Evolutionary conservation across 2,329 filamentous ascomycete species (phyloP).

Genomic region (Teratosphaeria viscida): DNA sequence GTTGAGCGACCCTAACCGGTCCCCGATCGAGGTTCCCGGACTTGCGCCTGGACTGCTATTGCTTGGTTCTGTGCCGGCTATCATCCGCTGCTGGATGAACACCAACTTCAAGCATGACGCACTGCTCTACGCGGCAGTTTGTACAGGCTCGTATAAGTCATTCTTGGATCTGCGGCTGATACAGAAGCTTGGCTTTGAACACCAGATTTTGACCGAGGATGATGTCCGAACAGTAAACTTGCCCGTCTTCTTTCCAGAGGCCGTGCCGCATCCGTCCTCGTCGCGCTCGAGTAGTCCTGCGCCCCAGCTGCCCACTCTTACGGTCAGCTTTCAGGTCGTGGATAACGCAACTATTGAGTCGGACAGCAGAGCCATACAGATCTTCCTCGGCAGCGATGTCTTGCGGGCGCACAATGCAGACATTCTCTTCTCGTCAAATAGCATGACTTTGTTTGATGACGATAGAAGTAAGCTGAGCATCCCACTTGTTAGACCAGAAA

Average conservation of each 20-base stretch:
- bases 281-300: conserved; percentile 62
- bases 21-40: conserved; percentile 59
- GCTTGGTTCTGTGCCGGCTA: conserved; percentile 79
- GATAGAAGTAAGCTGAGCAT: conserved; percentile 80
- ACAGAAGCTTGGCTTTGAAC: conserved; percentile 60
- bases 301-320: conserved; percentile 72
- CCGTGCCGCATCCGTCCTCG: conserved; percentile 66
- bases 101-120: conserved; percentile 82
- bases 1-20: conserved; percentile 55
- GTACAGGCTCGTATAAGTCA: conserved; percentile 82
- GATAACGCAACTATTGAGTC: conserved; percentile 39
- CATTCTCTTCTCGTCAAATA: conserved; percentile 83
- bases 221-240: conserved; percentile 61
- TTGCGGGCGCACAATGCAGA: conserved; percentile 80
- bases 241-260: conserved; percentile 82
- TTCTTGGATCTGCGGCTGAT: conserved; percentile 67
- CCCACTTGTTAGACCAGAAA: conserved; percentile 84
- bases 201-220: conserved; percentile 40
- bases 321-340: conserved; percentile 65
- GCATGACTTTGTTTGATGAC: conserved; percentile 75
- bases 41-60: conserved; percentile 78
- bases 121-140: conserved; percentile 82
- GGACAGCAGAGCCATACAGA: conserved; percentile 57
- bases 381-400: conserved; percentile 83
- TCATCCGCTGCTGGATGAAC: conserved; percentile 91